Evolutionary conservation across 1,284 basidiomycete genomes (phyloP), one percentile per base, ranked within the genome.

Genomic region (Ceratobasidium papillatum): DNA sequence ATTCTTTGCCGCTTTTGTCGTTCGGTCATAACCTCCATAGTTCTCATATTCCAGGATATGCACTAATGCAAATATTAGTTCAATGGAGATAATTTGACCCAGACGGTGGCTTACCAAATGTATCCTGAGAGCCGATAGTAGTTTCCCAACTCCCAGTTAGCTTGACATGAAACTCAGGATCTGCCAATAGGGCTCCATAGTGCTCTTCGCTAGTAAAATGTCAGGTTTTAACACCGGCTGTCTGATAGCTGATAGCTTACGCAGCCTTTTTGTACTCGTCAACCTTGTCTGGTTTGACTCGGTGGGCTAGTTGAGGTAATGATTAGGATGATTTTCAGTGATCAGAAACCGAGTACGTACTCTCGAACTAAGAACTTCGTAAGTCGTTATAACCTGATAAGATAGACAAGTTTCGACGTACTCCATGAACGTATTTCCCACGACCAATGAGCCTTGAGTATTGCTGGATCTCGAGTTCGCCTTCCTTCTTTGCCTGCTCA

Each of bases 71-170:
- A 25, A 14, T 3, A 52, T 49, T 30, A 43, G 9, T 52, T 25
- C 14, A 38, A 41, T 61, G 22, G n/a, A 36, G 49, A 34, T 49
- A 2, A n/a, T 17, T 3, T 41, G 30, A 25, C 9, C 52, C 14
- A 25, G 14, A n/a, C 3, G 19, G 30, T 8, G 19, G 79, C 87
- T 63, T 62, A 88, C 87, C 87, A 82, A 94, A 95, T 3, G 90
- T 92, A 80, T 97, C 96, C 77, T 95, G 91, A 75, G 94, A 89
- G 54, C 96, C 96, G 34, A 98, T 87, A 47, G 93, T 80, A 0
- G 91, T 90, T 82, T 98, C 95, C 94, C 95, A 98, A 79, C 90
- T 93, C 36, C 96, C 96, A 2, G 92, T 94, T 74, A 98, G 85
- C 82, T 96, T 96, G 76, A 96, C 91, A 68, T 91, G 87, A 64